These are phyloP conservation scores for Termitomyces sp. DNA, from an alignment of 768 basidiomycete species.

Conservation along the genomic window DNA sequence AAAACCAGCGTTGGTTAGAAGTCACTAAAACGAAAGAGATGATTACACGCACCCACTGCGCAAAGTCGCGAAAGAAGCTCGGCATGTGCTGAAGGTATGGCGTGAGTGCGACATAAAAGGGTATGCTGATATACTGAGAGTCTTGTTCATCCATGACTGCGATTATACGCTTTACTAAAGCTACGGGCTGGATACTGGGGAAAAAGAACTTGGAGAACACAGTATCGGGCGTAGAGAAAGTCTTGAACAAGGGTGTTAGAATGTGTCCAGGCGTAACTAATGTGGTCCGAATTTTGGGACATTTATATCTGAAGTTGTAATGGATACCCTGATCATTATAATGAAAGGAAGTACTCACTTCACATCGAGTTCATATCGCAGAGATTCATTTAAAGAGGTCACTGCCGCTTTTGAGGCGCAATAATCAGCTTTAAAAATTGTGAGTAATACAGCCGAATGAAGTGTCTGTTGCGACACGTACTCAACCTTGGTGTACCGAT, in stretches of 20 bases:
- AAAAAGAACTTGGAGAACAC: constrained; percentile 65
- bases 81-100: constrained; percentile 56
- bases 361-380: constrained; percentile 85
- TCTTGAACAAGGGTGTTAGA: constrained; percentile 73
- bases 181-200: constrained; percentile 68
- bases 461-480: constrained; percentile 29
- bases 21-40: not conserved
- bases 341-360: constrained; percentile 32
- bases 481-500: constrained; percentile 73
- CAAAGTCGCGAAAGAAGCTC: constrained; percentile 69
- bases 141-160: constrained; percentile 77
- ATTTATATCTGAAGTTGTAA: constrained; percentile 46
- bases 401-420: constrained; percentile 91
- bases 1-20: not conserved
- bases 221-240: constrained; percentile 42
- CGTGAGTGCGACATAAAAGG: constrained; percentile 64
- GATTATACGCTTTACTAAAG: constrained; percentile 79
- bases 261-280: constrained; percentile 80
- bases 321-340: not conserved
- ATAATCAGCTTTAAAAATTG: constrained; percentile 66
- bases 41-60: constrained; percentile 57
- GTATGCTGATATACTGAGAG: constrained; percentile 63
- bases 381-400: constrained; percentile 72
- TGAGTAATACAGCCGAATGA: not conserved
- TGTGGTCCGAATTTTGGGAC: constrained; percentile 81